Conservation (phyloP, 768 basidiomycete species). For the Pulveroboletus sp. region DNA sequence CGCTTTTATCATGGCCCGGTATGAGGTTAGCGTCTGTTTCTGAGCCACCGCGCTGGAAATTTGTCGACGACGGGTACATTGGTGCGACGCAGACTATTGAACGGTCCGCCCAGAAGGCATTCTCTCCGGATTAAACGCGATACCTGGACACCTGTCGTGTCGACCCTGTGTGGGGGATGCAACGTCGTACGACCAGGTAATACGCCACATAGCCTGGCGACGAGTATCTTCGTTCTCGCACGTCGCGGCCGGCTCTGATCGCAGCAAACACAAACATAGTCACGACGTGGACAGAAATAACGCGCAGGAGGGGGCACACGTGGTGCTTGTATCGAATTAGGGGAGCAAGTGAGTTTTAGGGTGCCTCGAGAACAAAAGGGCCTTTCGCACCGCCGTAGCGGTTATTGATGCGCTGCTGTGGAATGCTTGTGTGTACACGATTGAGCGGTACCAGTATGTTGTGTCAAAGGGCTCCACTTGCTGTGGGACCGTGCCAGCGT, state of each 20-base stretch:
- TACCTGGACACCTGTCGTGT: constrained; percentile 5
- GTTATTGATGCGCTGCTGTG: too few relatives aligned
- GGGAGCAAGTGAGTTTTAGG: too few relatives aligned
- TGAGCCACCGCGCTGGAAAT: too few relatives aligned
- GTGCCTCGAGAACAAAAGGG: constrained; percentile 5
- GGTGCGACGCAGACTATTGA: constrained; percentile 6
- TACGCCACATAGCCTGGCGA: too few relatives aligned
- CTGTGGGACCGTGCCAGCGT: constrained; percentile 10
- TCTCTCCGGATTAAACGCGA: constrained; percentile 2
- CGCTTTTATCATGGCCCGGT: too few relatives aligned
- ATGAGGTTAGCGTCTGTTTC: too few relatives aligned
- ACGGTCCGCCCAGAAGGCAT: background rate
- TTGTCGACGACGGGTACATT: constrained; percentile 8
- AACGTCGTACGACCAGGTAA: too few relatives aligned
- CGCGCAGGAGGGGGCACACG: background rate
- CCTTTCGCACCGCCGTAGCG: too few relatives aligned
- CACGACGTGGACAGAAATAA: background rate
- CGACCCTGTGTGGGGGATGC: constrained; percentile 3
- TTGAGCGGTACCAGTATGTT: too few relatives aligned
- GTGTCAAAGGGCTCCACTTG: background rate
- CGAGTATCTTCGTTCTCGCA: background rate
- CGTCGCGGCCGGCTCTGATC: background rate
- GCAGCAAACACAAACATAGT: background rate
- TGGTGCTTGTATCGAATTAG: too few relatives aligned
- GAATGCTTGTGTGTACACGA: too few relatives aligned